A percentile compares a stretch with the other conserved stretches of the same genome.
Conservation (phyloP, 352 stramenopile genomes). For the Phytopythium mirpurense region DNA sequence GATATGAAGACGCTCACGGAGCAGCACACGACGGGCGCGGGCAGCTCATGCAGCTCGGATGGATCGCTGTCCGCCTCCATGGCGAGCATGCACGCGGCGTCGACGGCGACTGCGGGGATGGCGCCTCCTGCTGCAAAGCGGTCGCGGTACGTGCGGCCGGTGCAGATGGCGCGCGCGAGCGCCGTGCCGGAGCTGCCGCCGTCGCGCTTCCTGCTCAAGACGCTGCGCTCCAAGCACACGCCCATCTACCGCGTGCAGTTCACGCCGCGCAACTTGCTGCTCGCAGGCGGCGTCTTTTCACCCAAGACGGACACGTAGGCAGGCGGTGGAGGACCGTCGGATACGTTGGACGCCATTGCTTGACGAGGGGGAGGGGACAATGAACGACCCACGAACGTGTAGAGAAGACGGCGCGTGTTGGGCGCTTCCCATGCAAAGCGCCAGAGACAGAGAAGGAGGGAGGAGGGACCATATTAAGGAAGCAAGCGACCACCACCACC, state of each 20-base stretch:
- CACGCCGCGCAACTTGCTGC: constrained; percentile 75
- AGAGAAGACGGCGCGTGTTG: no score
- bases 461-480: background rate
- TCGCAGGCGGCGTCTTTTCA: constrained; percentile 65
- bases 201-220: constrained; percentile 80
- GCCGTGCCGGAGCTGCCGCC: constrained; percentile 48
- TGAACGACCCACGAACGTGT: constrained; percentile 5
- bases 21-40: constrained; percentile 24
- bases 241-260: constrained; percentile 81
- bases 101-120: constrained; percentile 7
- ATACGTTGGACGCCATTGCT: background rate
- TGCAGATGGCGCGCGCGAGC: constrained; percentile 53
- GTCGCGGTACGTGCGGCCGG: constrained; percentile 37
- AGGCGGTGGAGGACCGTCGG: constrained; percentile 8
- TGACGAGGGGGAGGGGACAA: no score
- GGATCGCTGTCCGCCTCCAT: constrained; percentile 14
- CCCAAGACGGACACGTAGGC: constrained; percentile 47
- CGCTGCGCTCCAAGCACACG: constrained; percentile 80
- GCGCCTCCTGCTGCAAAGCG: constrained; percentile 5
- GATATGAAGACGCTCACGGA: constrained; percentile 77
- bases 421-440: no score
- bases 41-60: constrained; percentile 16
- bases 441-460: background rate
- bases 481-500: constrained; percentile 12
- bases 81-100: constrained; percentile 28